Base-by-base conservation (phyloP, 441 rosid species). In the Viola pubescens region DNA sequence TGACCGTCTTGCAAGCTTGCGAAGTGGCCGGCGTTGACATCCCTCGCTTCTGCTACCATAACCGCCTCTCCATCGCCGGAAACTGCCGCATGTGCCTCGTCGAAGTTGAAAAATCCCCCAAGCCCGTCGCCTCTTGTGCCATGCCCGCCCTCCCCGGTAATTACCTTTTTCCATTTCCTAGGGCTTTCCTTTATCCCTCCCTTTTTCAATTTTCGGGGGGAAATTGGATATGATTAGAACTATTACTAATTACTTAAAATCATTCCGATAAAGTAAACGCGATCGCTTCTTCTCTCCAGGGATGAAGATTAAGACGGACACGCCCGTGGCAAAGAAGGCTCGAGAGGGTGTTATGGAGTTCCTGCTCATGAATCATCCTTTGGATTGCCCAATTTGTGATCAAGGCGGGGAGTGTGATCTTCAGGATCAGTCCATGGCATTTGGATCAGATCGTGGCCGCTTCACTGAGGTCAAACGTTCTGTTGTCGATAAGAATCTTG, bases 361-460 rank as follows among this genome's bases (percentile, higher is more conserved):
- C 51, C 66, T 91, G 80, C 76, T 91, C 71, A 91, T 91, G 98
- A 91, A 91, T 61, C 98, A 91, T 73, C 98, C 98, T 5, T 54
- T 91, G 61, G 98, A 91, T 78, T 91, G 98, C 41, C 98, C 98
- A 56, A 91, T 91, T n/a, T 91, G 98, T 72, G 98, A 89, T 66
- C 98, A 89, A 68, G 98, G 98, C 67, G 98, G 98, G 63, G 98
- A 91, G 56, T 89, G 98, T 70, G 97, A 91, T 80, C 95, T 91
- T 59, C 98, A 91, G 67, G 98, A 92, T 77, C 98, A 92, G 74
- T 89, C 97, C 54, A 92, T 92, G 98, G 98, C 98, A 59, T 92
- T 92, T 72, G 98, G 98, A 50, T 87, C 98, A 58, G 97, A 92
- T 59, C 94, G 97, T 52, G 97, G 98, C 54, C 81, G 97, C 58